Evolutionary conservation across 768 basidiomycete genomes (phyloP).

Genomic region (Fistulinella prunicolor): DNA sequence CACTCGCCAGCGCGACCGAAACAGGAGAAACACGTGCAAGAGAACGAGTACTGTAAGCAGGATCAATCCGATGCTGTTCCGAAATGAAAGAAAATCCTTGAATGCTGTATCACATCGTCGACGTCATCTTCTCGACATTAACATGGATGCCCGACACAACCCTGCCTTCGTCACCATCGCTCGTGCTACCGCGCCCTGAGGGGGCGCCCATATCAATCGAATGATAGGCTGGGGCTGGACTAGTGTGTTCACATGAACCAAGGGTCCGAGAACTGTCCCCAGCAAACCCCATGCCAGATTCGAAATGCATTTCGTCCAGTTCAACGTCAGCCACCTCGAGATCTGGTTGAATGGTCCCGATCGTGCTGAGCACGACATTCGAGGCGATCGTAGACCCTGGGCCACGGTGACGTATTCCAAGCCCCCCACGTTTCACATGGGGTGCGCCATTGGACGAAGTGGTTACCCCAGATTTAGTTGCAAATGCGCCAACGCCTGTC

Average conservation of each 20-base stretch:
- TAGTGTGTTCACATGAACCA: slow-evolving; percentile 31
- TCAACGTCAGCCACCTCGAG: slow-evolving; percentile 53
- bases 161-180: slow-evolving; percentile 22
- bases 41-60: slow-evolving; percentile 21
- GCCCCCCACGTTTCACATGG: slow-evolving; percentile 31
- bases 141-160: slow-evolving; percentile 48
- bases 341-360: slow-evolving; percentile 57
- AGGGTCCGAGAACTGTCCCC: slow-evolving; percentile 39
- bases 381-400: slow-evolving; percentile 54
- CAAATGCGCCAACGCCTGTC: slow-evolving; percentile 64
- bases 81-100: slow-evolving; percentile 15
- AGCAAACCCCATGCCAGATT: slow-evolving; percentile 51
- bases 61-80: slow-evolving; percentile 28
- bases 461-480: slow-evolving; percentile 52
- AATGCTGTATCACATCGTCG: slow-evolving; percentile 38
- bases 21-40: slow-evolving; percentile 17
- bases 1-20: slow-evolving; percentile 11
- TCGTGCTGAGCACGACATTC: slow-evolving; percentile 60
- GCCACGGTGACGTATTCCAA: slow-evolving; percentile 49
- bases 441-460: slow-evolving; percentile 23
- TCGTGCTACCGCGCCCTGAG: slow-evolving; percentile 14
- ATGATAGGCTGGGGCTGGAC: slow-evolving; percentile 51
- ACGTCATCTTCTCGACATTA: slow-evolving; percentile 59
- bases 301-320: slow-evolving; percentile 51
- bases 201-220: slow-evolving; percentile 39